A percentile compares a stretch with the other conserved stretches of the same genome.
These are phyloP conservation scores for Epicoccum sorghinum DNA, from an alignment of 2,329 filamentous ascomycete species.

Conservation along the genomic window DNA sequence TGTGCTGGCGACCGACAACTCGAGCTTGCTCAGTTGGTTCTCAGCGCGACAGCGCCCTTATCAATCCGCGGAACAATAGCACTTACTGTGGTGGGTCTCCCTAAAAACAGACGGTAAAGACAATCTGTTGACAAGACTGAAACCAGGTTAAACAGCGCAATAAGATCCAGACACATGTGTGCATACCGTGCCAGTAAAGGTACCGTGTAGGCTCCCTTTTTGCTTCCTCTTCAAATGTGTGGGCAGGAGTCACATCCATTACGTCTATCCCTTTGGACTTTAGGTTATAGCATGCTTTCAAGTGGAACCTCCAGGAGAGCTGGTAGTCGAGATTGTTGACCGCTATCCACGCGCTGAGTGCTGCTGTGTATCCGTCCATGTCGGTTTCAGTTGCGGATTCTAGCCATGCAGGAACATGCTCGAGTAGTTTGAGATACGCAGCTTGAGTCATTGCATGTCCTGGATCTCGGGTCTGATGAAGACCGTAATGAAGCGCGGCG, in stretches of 20 bases:
- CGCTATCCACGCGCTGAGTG: constrained; percentile 31
- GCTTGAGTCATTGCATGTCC: constrained; percentile 19
- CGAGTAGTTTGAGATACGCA: constrained; percentile 36
- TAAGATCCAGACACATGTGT: background rate
- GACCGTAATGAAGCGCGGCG: constrained; percentile 35
- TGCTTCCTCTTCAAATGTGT: constrained; percentile 31
- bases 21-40: no score
- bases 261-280: constrained; percentile 28
- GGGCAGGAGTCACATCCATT: constrained; percentile 27
- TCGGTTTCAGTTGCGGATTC: constrained; percentile 17
- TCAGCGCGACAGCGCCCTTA: no score
- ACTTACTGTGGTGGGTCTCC: constrained; percentile 30
- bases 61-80: background rate
- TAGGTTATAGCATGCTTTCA: constrained; percentile 33
- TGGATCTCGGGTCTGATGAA: constrained; percentile 23
- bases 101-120: constrained; percentile 36
- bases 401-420: constrained; percentile 37
- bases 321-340: constrained; percentile 38
- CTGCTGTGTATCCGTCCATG: constrained; percentile 31
- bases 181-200: constrained; percentile 28
- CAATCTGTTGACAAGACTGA: constrained; percentile 28
- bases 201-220: constrained; percentile 21
- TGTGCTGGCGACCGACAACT: no score
- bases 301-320: constrained; percentile 39
- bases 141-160: background rate